phyloP scores from a whole-genome alignment of 73 alveolate species.

The Tetrahymena elliotti region DNA sequence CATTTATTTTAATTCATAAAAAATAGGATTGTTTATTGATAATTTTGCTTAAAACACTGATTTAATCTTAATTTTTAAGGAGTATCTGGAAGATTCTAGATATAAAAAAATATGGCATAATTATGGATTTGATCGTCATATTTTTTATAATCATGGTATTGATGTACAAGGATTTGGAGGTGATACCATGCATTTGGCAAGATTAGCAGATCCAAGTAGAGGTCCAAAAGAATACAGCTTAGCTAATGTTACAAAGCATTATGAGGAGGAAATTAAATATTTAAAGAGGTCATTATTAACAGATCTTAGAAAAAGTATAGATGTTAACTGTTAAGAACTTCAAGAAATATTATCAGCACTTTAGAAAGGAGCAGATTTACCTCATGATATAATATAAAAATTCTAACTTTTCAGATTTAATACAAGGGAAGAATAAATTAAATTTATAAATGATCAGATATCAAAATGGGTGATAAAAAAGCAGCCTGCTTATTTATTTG shows the following conservation, averaged over 20 bases:
- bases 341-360: background rate
- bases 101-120: constrained; percentile 75
- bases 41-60: constrained; percentile 68
- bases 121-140: constrained; percentile 85
- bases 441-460: background rate
- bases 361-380: background rate
- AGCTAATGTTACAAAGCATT: constrained; percentile 45
- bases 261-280: constrained; percentile 49
- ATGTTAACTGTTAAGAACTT: background rate
- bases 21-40: constrained; percentile 62
- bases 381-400: background rate
- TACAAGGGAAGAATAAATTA: background rate
- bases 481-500: constrained; percentile 10
- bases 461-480: constrained; percentile 3
- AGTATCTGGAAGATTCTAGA: constrained; percentile 63
- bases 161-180: constrained; percentile 80
- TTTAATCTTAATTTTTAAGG: constrained; percentile 57
- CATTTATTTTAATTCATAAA: background rate
- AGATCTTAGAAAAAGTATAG: background rate
- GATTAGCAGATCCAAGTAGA: constrained; percentile 78
- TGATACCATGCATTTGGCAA: constrained; percentile 92
- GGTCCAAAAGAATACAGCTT: constrained; percentile 62
- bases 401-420: background rate
- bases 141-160: constrained; percentile 67
- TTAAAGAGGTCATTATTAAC: background rate